Base-by-base conservation (phyloP, 139 green algal genomes). In the Volvox africanus region DNA sequence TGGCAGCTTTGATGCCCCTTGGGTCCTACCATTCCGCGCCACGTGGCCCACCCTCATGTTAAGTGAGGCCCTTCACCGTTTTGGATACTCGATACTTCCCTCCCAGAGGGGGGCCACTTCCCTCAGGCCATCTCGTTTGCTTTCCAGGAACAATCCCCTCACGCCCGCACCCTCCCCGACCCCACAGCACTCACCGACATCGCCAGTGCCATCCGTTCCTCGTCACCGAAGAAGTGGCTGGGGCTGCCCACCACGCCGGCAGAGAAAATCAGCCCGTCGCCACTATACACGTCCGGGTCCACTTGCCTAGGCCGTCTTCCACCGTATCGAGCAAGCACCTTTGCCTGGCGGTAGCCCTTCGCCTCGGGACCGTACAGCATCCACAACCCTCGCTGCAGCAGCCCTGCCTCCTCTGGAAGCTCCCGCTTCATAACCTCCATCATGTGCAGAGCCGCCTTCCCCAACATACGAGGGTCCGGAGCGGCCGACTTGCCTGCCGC, bases 151-250 rank as follows among this genome's bases (percentile, higher is more conserved):
- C 44, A 55, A 55, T 55, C 44, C 44, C 65, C 11, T 28, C 24
- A 28, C 65, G 21, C 65, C 65, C 24, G 65, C 21, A 73, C 65
- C 65, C 65, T 9, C 65, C 65, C 20, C 71, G 21, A 18, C 18
- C 24, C 79, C 22, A 11, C 77, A 11, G 5, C 44, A 6, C 80
- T 44, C 61, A 87, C 82, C 82, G 30, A 61, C 2, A 87, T 55
- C 44, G 22, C 32, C 30, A 24, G 30, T 2, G 32, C 61, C 65
- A 80, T 18, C 33, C 24, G 17, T 33, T 80, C 22, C 62, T 88
- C 82, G 65, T 88, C 82, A 24, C 33, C 65, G 24, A 88, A 88
- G 0, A 88, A 80, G 61, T 88, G 82, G 65, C 33, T 65, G 33
- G 82, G 62, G 9, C 55, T 62, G 30, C 20, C 82, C 22, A 80